Base-by-base conservation (phyloP, 164 flowering plant genomes). In the Nymphaea thermarum region DNA sequence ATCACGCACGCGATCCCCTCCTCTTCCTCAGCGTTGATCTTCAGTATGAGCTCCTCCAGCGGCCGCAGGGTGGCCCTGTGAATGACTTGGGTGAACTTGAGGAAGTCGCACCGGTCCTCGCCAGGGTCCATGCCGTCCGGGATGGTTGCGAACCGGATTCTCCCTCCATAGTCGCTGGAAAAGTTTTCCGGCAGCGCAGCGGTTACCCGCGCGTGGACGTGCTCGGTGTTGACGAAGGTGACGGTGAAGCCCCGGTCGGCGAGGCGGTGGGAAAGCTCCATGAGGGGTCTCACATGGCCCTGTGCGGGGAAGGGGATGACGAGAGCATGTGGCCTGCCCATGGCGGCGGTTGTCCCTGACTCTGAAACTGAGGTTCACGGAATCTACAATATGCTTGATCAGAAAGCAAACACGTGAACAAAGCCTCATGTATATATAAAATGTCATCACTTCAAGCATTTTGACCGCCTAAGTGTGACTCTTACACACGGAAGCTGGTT, bases 51-150 rank as follows among this genome's bases (percentile, higher is more conserved):
- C 59, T 65, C 66, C 70, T 81, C 80, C 15, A 83, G 62, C 6
- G 78, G 42, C 10, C 47, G 59, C 12, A 82, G 81, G 17, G 44
- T 65, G 44, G 44, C 4, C 14, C 11, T n/a, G 72, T 15, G 7
- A 5, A 65, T 65, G 53, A n/a, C 43, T 17, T 65, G 14, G n/a
- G 45, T 7, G 18, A 42, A 44, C 47, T 42, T 65, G 44, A 42
- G 45, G 4, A 65, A 42, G 66, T 43, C n/a, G 36, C 62, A 77
- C 62, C 78, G 73, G 42, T 79, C 73, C 16, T 72, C 82, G 12
- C 18, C 62, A 0, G 77, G 65, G 8, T 62, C 74, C 62, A 80
- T 12, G 4, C 83, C 85, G 67, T 82, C 85, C 3, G 84, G 74
- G 10, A 81, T 63, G 1, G 82, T 75, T 4, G 66, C 79, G 60